A percentile compares a stretch with the other conserved stretches of the same genome.
These are phyloP conservation scores for Fraxinus paxiana DNA, from an alignment of 305 asterid species.

Conservation along the genomic window DNA sequence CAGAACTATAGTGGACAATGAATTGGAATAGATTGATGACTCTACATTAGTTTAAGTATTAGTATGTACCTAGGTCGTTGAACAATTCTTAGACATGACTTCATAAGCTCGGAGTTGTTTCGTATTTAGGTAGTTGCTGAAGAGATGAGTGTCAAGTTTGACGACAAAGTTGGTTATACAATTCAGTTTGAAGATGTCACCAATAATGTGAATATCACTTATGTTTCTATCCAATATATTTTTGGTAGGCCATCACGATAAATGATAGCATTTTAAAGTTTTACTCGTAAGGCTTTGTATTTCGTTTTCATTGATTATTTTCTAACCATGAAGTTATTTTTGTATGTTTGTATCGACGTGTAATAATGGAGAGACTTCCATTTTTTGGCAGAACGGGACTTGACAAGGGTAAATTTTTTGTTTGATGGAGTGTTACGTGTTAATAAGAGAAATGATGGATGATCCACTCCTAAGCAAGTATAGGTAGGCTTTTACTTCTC, in stretches of 20 bases:
- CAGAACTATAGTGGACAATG: not conserved
- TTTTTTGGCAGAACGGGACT: conserved; percentile 52
- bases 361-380: conserved; percentile 19
- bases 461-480: conserved; percentile 93
- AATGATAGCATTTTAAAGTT: not conserved
- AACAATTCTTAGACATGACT: not conserved
- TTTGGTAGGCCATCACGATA: not conserved
- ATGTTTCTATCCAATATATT: conserved; percentile 1
- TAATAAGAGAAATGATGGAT: conserved; percentile 90
- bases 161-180: conserved; percentile 93
- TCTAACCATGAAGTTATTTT: not conserved
- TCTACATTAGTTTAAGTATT: not conserved
- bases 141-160: conserved; percentile 88
- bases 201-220: conserved; percentile 47
- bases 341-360: conserved; percentile 7
- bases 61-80: conserved; percentile 1
- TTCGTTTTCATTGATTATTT: conserved; percentile 1
- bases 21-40: not conserved
- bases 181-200: conserved; percentile 92
- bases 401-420: conserved; percentile 75
- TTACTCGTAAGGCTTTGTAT: not conserved
- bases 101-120: conserved; percentile 11
- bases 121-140: conserved; percentile 68
- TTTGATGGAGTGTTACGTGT: conserved; percentile 78
- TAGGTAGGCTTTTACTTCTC: conserved; percentile 47